Conservation (phyloP, 2,329 filamentous ascomycete genomes). For the Podosphaera leucotricha region DNA sequence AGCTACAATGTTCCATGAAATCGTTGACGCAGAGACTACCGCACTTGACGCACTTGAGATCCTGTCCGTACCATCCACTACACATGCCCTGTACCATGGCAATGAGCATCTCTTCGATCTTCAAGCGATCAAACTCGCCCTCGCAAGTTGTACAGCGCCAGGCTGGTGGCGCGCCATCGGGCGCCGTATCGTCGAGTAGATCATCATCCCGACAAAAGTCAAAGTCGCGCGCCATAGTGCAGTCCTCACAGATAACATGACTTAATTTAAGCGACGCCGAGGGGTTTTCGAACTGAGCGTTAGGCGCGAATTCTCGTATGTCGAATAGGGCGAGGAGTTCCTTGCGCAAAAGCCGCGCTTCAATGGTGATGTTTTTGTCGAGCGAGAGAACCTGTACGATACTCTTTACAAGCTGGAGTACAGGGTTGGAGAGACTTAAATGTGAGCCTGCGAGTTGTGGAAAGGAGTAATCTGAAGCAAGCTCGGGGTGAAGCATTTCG, state of each 20-base stretch:
- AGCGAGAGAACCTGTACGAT: slow-evolving; percentile 82
- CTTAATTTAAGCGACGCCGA: slow-evolving; percentile 47
- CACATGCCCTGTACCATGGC: slow-evolving; percentile 50
- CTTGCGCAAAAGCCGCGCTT: slow-evolving; percentile 69
- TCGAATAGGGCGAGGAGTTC: slow-evolving; percentile 81
- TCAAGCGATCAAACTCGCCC: slow-evolving; percentile 51
- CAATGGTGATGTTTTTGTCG: slow-evolving; percentile 73
- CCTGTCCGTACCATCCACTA: slow-evolving; percentile 69
- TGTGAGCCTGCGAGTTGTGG: slow-evolving; percentile 56
- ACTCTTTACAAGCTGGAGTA: slow-evolving; percentile 75
- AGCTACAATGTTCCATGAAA: slow-evolving; percentile 91
- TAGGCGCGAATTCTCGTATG: slow-evolving; percentile 74
- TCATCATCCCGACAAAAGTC: slow-evolving; percentile 83
- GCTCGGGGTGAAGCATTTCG: slow-evolving; percentile 70
- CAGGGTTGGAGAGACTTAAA: slow-evolving; percentile 40
- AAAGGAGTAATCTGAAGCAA: slow-evolving; percentile 71
- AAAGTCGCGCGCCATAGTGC: slow-evolving; percentile 68
- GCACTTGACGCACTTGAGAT: slow-evolving; percentile 54
- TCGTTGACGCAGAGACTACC: slow-evolving; percentile 64
- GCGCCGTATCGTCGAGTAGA: slow-evolving; percentile 29
- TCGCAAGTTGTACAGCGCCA: slow-evolving; percentile 65
- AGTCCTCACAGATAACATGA: slow-evolving; percentile 70
- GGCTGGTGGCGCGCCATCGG: slow-evolving; percentile 9
- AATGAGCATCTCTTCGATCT: slow-evolving; percentile 65
- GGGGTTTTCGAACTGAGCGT: slow-evolving; percentile 74